Base-by-base conservation (phyloP, 148 eudicot genomes). In the Linanthus parryae region DNA sequence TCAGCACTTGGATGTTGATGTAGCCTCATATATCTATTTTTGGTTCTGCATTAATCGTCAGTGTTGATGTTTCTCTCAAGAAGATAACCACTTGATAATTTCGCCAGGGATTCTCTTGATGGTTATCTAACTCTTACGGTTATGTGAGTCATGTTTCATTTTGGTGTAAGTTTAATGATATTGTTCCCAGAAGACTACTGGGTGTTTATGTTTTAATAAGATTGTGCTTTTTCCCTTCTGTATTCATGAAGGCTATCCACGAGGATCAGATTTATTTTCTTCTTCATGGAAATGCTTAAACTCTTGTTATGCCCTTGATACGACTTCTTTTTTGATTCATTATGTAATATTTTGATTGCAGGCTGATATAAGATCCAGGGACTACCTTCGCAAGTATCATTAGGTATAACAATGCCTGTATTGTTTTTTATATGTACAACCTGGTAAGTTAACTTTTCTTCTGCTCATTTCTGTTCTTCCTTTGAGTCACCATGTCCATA, bases 341-440 rank as follows among this genome's bases (percentile, higher is more conserved):
- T 25, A 18, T 11, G 19, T 37, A 15, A 24, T 14, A 23, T 21
- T 48, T 39, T 20, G 17, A 24, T 49, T 59, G 45, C 74, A 84
- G 83, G 94, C 94, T 53, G 94, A 84, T 65, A 64, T 75, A 54
- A 70, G 84, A 69, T 84, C 94, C 41, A 69, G 87, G 70, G 87
- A 80, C 39, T 73, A 70, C 63, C 79, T 84, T n/a, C 84, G 68
- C 38, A 72, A 60, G 57, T 67, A 66, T 55, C 64, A 63, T 23
- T 15, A 17, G 21, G 12, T 33, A 5, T n/a, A 23, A 8, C 55
- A 39, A 55, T 15, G 15, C 8, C n/a, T n/a, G n/a, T n/a, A n/a
- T n/a, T n/a, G n/a, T 35, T 41, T 34, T 33, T n/a, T n/a, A n/a
- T 54, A 15, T 29, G 43, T 15, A 3, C 16, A 23, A 33, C 15